These are phyloP conservation scores for Lactarius quietus DNA, from an alignment of 768 basidiomycete genomes.

Conservation along the genomic window DNA sequence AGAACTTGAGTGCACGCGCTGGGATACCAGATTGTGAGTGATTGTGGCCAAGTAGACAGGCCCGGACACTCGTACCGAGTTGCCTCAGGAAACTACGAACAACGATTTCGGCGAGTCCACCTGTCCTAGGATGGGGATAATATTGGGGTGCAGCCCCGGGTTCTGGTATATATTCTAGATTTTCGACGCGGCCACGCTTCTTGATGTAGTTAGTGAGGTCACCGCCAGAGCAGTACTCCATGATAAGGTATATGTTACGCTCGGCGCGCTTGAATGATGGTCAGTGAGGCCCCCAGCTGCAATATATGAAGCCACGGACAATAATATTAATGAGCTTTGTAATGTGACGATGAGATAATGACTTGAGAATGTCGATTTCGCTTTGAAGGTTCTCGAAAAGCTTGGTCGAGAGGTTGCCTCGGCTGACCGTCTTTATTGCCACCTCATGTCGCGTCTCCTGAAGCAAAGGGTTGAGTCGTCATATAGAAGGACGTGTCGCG, in stretches of 20 bases:
- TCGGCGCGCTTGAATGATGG: too few relatives aligned
- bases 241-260: too few relatives aligned
- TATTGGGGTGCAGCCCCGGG: slow-evolving; percentile 65
- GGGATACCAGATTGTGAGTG: neutral
- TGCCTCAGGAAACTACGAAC: too few relatives aligned
- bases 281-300: neutral
- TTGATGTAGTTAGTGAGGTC: too few relatives aligned
- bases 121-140: slow-evolving; percentile 87
- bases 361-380: slow-evolving; percentile 96
- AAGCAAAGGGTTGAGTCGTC: slow-evolving; percentile 12
- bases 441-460: slow-evolving; percentile 77
- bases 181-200: too few relatives aligned
- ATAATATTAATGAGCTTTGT: slow-evolving; percentile 92
- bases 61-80: too few relatives aligned
- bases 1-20: slow-evolving; percentile 93
- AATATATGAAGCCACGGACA: slow-evolving; percentile 42
- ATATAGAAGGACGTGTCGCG: neutral
- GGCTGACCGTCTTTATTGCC: slow-evolving; percentile 85
- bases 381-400: slow-evolving; percentile 54
- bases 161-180: slow-evolving; percentile 53
- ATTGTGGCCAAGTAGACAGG: too few relatives aligned
- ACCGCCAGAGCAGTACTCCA: too few relatives aligned
- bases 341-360: slow-evolving; percentile 88
- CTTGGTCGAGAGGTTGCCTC: too few relatives aligned
- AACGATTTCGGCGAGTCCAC: slow-evolving; percentile 86